Conservation (phyloP, 2,329 filamentous ascomycete genomes). For the Claviceps maximensis region DNA sequence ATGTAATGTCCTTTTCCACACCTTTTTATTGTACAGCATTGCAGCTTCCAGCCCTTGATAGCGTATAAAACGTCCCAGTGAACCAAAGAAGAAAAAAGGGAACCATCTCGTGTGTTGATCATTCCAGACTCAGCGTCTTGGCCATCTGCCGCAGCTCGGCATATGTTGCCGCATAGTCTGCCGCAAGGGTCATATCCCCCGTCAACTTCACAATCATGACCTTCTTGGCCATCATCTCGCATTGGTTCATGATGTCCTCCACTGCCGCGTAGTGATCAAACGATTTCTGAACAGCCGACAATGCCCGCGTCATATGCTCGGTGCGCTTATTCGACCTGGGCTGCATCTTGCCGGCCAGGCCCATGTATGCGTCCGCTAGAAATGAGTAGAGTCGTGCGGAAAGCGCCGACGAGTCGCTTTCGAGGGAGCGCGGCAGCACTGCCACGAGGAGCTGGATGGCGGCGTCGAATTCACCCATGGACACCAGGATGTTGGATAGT, state of each 20-base stretch:
- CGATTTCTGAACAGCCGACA: constrained; percentile 48
- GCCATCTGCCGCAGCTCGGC: constrained; percentile 38
- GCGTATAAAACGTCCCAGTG: neutral
- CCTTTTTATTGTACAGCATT: neutral
- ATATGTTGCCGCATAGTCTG: constrained; percentile 54
- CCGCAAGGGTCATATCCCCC: constrained; percentile 50
- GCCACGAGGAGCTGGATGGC: constrained; percentile 51
- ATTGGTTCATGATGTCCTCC: constrained; percentile 53
- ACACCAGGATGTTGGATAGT: constrained; percentile 55
- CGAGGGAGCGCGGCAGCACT: constrained; percentile 63
- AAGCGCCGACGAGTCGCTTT: constrained; percentile 50
- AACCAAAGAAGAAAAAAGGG: neutral
- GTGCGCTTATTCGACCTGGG: constrained; percentile 31
- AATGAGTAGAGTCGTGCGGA: constrained; percentile 54
- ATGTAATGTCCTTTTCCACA: neutral
- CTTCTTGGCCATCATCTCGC: constrained; percentile 73
- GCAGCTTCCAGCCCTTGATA: neutral
- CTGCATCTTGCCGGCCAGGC: constrained; percentile 47
- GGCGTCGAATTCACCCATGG: constrained; percentile 56
- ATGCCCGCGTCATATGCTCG: constrained; percentile 44
- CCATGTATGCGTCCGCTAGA: constrained; percentile 68
- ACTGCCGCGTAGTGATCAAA: constrained; percentile 52
- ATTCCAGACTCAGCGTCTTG: constrained; percentile 16
- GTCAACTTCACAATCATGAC: constrained; percentile 59
- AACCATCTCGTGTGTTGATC: neutral